Conservation (phyloP, 371 early-diverging fungal species). For the Mucor piriformis region DNA sequence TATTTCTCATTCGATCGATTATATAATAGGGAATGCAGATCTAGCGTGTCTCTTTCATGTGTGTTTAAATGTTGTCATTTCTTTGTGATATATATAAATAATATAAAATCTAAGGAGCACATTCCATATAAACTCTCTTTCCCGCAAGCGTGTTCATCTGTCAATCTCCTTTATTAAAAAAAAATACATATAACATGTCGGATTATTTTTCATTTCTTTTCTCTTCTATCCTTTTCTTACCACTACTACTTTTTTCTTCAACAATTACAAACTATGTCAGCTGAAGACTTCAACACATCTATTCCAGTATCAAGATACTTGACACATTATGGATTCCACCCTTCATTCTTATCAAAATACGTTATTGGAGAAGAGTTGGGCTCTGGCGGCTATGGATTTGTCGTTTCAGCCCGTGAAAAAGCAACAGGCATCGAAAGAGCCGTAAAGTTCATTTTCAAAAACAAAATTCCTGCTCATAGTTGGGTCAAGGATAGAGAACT, state of each 20-base stretch:
- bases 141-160: neutral
- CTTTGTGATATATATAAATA: neutral
- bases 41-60: neutral
- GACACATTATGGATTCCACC: conserved; percentile 39
- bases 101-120: neutral
- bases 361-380: conserved; percentile 71
- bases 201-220: conserved; percentile 10
- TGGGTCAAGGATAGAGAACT: conserved; percentile 65
- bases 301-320: conserved; percentile 3
- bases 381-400: conserved; percentile 82
- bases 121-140: conserved; percentile 1
- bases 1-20: conserved; percentile 16
- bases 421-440: conserved; percentile 66
- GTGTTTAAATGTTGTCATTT: neutral
- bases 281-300: neutral
- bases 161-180: conserved; percentile 3
- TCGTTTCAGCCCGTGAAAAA: conserved; percentile 60
- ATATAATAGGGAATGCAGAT: conserved; percentile 18
- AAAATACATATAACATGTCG: conserved; percentile 12
- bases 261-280: conserved; percentile 12
- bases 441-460: conserved; percentile 77
- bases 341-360: conserved; percentile 56
- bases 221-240: conserved; percentile 1
- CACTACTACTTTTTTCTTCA: conserved; percentile 3
- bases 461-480: conserved; percentile 61